phyloP scores from a whole-genome alignment of 768 basidiomycete genomes.

The Pleurotus tuoliensis region DNA sequence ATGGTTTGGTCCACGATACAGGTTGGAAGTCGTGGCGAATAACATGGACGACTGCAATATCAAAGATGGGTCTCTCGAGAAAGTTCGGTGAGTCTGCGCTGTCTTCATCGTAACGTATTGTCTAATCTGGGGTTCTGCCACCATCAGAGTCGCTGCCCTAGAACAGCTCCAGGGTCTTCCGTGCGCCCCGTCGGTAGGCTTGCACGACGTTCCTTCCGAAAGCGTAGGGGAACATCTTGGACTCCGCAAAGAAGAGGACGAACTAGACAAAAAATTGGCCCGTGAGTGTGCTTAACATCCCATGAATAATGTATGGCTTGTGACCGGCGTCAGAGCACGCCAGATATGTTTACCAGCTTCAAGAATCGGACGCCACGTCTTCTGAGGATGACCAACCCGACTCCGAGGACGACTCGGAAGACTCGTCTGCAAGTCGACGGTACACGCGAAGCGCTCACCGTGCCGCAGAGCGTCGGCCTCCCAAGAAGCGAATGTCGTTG shows the following conservation, averaged over 20 bases:
- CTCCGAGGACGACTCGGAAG: slow-evolving; percentile 40
- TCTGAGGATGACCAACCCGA: slow-evolving; percentile 47
- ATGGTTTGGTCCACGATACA: slow-evolving; percentile 95
- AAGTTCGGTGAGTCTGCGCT: slow-evolving; percentile 57
- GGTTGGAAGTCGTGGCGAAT: slow-evolving; percentile 85
- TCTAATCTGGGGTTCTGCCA: background rate
- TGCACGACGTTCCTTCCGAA: slow-evolving; percentile 80
- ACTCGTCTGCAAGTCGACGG: slow-evolving; percentile 32
- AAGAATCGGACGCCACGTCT: slow-evolving; percentile 42
- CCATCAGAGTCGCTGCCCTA: slow-evolving; percentile 30
- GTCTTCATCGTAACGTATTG: background rate
- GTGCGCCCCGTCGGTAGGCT: slow-evolving; percentile 78
- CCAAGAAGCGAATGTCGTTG: slow-evolving; percentile 64
- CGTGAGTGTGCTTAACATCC: slow-evolving; percentile 40
- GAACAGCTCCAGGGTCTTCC: slow-evolving; percentile 40
- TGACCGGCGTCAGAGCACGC: slow-evolving; percentile 48
- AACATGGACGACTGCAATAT: slow-evolving; percentile 95
- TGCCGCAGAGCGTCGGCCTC: slow-evolving; percentile 18
- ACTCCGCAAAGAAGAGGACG: slow-evolving; percentile 52
- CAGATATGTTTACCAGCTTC: slow-evolving; percentile 59
- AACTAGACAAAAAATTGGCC: slow-evolving; percentile 65
- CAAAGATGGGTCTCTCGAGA: slow-evolving; percentile 74
- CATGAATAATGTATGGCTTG: background rate
- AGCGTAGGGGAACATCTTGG: slow-evolving; percentile 62
- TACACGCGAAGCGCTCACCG: slow-evolving; percentile 18